Conservation (phyloP, 495 filamentous ascomycete genomes). For the Aspergillus ellipticus region DNA sequence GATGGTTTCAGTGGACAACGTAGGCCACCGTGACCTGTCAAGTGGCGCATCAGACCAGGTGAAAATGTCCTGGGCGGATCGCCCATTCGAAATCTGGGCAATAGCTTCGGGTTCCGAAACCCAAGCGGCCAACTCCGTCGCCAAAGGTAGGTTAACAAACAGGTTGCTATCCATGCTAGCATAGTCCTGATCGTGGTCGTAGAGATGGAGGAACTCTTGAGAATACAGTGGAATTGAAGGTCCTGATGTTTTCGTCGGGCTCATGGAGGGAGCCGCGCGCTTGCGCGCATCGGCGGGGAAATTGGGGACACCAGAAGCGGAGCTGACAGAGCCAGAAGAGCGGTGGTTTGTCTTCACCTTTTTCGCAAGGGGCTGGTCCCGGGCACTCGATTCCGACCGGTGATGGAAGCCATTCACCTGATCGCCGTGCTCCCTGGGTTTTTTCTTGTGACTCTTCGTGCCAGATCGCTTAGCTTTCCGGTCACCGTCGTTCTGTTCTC, state of each 20-base stretch:
- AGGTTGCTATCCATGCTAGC: constrained; percentile 53
- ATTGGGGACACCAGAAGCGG: constrained; percentile 39
- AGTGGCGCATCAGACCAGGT: constrained; percentile 50
- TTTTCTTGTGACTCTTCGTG: constrained; percentile 73
- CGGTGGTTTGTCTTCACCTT: constrained; percentile 75
- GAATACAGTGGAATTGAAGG: constrained; percentile 58
- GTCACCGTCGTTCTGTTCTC: constrained; percentile 60
- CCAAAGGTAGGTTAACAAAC: constrained; percentile 64
- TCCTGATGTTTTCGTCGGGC: constrained; percentile 49
- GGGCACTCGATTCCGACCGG: constrained; percentile 46
- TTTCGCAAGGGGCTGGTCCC: constrained; percentile 63
- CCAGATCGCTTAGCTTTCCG: constrained; percentile 64
- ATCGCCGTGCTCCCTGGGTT: constrained; percentile 48
- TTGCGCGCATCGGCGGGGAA: constrained; percentile 48
- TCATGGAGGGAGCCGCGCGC: constrained; percentile 48
- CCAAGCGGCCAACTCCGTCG: constrained; percentile 68
- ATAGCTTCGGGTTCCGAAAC: constrained; percentile 57
- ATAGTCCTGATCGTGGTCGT: constrained; percentile 54
- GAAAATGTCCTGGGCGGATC: constrained; percentile 44
- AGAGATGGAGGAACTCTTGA: constrained; percentile 64
- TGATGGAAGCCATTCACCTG: constrained; percentile 37
- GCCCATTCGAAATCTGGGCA: constrained; percentile 37
- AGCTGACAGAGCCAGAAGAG: constrained; percentile 63
- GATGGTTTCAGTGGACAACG: constrained; percentile 43
- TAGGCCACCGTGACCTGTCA: constrained; percentile 51